Conservation (phyloP, 2,329 filamentous ascomycete genomes). For the Phyllosticta citriasiana region DNA sequence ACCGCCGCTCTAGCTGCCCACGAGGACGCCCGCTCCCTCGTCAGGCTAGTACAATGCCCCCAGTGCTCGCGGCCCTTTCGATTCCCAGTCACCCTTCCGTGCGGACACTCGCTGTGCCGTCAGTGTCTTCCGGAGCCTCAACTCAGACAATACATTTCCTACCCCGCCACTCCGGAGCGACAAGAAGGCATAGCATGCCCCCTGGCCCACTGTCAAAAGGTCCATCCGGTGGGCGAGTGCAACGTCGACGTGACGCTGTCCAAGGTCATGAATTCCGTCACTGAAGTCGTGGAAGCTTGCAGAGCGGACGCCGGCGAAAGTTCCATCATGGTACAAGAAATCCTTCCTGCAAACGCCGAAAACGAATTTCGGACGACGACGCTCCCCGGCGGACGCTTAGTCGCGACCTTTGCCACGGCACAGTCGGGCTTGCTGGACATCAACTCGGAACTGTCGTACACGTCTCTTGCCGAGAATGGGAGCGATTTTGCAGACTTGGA, state of each 20-base stretch:
- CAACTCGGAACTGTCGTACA: conserved; percentile 46
- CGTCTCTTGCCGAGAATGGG: conserved; percentile 24
- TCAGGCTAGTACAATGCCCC: conserved; percentile 69
- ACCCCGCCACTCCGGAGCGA: conserved; percentile 59
- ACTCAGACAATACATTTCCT: conserved; percentile 61
- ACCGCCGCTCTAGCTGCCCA: conserved; percentile 36
- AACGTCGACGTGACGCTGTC: conserved; percentile 64
- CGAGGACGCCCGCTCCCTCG: conserved; percentile 50
- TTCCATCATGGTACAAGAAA: conserved; percentile 33
- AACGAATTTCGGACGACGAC: conserved; percentile 32
- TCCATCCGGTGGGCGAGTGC: conserved; percentile 71
- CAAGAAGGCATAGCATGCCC: conserved; percentile 66
- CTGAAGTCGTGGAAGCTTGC: conserved; percentile 40
- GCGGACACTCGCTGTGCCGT: conserved; percentile 68
- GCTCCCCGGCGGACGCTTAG: conserved; percentile 48
- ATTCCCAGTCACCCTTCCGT: conserved; percentile 67
- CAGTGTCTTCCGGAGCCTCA: conserved; percentile 60
- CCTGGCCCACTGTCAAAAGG: conserved; percentile 52
- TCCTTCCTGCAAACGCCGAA: conserved; percentile 25
- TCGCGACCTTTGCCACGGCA: conserved; percentile 58
- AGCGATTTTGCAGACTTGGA: conserved; percentile 37
- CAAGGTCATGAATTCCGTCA: conserved; percentile 54
- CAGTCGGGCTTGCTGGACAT: conserved; percentile 50
- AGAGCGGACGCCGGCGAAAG: conserved; percentile 22
- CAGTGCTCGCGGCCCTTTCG: conserved; percentile 59